These are phyloP conservation scores for Fusarium sp. DNA, from an alignment of 2,329 filamentous ascomycete genomes.

Conservation along the genomic window DNA sequence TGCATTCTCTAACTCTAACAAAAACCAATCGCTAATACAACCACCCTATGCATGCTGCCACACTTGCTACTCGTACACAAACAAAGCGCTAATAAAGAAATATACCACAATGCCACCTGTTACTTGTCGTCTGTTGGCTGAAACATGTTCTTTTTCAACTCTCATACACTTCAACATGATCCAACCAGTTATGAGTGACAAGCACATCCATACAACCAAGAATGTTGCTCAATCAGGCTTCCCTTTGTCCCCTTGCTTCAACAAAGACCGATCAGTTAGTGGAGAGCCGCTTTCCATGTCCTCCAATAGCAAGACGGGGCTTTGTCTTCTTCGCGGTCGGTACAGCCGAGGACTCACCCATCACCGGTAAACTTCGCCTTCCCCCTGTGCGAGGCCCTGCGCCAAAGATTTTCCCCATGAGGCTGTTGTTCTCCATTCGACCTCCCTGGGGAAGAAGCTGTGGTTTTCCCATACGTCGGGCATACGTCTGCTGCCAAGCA, in stretches of 20 bases:
- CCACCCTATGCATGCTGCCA: conserved; percentile 2
- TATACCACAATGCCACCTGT: conserved; percentile 10
- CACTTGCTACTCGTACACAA: conserved; percentile 3
- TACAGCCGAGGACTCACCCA: conserved; percentile 19
- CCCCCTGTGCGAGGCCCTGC: conserved; percentile 35
- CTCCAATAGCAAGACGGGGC: neutral
- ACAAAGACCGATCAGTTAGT: conserved; percentile 26
- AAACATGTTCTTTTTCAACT: conserved; percentile 17
- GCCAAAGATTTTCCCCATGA: conserved; percentile 51
- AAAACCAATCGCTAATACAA: conserved; percentile 3
- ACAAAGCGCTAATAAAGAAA: conserved; percentile 19
- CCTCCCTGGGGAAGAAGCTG: conserved; percentile 58
- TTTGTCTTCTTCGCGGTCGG: conserved; percentile 24
- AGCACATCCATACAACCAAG: conserved; percentile 11
- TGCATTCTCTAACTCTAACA: conserved; percentile 3
- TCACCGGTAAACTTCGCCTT: conserved; percentile 40
- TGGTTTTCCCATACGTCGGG: conserved; percentile 56
- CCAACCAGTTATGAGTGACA: neutral
- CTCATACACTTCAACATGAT: conserved; percentile 12
- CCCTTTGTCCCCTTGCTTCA: neutral
- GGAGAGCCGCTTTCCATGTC: conserved; percentile 34
- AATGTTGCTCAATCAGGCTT: neutral
- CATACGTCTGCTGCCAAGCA: conserved; percentile 65
- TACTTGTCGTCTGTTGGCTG: conserved; percentile 5
- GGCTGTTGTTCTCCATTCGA: conserved; percentile 49